phyloP scores from a whole-genome alignment of 148 eudicot species.

The Rhododendron ferrugineum region DNA sequence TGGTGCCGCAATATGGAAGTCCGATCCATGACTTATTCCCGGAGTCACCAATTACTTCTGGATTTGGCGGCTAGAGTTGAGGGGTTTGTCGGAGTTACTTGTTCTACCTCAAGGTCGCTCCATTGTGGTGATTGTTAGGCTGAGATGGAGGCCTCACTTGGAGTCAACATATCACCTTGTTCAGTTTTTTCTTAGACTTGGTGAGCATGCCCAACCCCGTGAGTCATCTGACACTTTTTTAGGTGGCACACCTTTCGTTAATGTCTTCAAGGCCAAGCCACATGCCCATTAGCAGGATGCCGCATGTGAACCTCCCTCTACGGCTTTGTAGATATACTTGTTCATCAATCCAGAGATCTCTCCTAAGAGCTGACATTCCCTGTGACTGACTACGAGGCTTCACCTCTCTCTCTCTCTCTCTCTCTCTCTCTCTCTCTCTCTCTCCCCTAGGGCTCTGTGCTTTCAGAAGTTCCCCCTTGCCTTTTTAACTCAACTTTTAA shows the following conservation, averaged over 20 bases:
- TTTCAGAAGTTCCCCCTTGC: neutral
- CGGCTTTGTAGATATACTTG: neutral
- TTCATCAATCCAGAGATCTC: neutral
- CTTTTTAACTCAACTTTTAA: neutral
- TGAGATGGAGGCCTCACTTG: neutral
- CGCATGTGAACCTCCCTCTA: neutral
- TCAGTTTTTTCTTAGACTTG: neutral
- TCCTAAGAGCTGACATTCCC: neutral
- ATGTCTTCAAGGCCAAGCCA: neutral
- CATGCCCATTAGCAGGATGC: neutral
- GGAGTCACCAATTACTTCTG: neutral
- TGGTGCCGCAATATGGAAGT: neutral
- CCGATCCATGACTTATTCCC: neutral
- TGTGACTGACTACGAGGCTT: neutral
- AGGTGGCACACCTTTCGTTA: neutral
- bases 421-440: neutral
- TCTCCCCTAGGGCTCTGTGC: neutral
- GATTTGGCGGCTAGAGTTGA: neutral
- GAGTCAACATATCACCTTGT: neutral
- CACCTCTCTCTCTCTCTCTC: neutral
- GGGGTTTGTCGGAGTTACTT: neutral
- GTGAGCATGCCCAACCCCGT: neutral
- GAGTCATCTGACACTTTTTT: neutral
- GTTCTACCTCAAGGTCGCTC: neutral
- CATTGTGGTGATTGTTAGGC: neutral